phyloP scores from a whole-genome alignment of 1,284 basidiomycete species.

The Exobasidium rhododendri region DNA sequence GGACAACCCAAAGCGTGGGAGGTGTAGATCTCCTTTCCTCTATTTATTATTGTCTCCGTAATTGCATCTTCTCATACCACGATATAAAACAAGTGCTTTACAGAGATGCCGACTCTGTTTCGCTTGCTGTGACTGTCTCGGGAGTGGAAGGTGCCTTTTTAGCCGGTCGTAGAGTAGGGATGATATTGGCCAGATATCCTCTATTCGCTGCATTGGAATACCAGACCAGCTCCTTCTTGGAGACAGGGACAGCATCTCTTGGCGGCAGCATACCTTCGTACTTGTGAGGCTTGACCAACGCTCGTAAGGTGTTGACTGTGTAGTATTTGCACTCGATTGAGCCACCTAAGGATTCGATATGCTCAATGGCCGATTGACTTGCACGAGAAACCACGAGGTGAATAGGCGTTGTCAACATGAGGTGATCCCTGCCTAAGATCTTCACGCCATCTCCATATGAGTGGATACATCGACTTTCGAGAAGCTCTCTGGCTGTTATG shows the following conservation, averaged over 20 bases:
- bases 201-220: conserved; percentile 36
- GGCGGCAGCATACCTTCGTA: conserved; percentile 40
- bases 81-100: background rate
- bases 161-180: background rate
- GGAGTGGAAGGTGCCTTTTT: too few relatives aligned
- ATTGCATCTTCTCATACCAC: background rate
- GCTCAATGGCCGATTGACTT: conserved; percentile 77
- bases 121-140: conserved; percentile 2
- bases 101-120: too few relatives aligned
- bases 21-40: conserved; percentile 37
- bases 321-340: conserved; percentile 87
- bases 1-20: conserved; percentile 53
- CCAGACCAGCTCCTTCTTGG: conserved; percentile 45
- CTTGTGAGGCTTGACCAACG: conserved; percentile 66
- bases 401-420: conserved; percentile 70
- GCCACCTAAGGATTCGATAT: conserved; percentile 78
- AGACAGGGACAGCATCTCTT: conserved; percentile 38
- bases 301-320: conserved; percentile 76
- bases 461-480: conserved; percentile 82
- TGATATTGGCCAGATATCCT: conserved; percentile 35
- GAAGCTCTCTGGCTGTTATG: conserved; percentile 81
- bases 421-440: conserved; percentile 74
- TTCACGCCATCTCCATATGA: conserved; percentile 86
- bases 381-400: conserved; percentile 81
- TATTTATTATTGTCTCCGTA: background rate